Base-by-base conservation (phyloP, 2,329 filamentous ascomycete species). In the Paradendryphiella salina region DNA sequence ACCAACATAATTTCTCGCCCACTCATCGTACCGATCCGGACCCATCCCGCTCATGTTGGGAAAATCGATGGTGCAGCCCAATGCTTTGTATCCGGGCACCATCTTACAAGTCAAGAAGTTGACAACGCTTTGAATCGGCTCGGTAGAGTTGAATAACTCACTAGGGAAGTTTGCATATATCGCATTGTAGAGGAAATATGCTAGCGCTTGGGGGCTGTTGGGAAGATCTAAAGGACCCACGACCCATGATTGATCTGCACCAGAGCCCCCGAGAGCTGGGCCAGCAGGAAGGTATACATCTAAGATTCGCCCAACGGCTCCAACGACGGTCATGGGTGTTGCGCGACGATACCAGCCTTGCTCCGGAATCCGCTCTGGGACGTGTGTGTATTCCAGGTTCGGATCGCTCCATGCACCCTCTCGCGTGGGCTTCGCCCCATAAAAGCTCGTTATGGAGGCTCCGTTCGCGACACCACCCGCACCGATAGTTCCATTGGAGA, bases 371-470 rank as follows among this genome's bases (percentile, higher is more conserved):
- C 56, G 60, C 35, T 63, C 61, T 14, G 60, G 61, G 2, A 62
- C 59, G 18, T 59, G 51, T 4, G 52, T 60, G 46, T 61, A 64
- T 2, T 51, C 42, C 11, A 59, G 51, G 17, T 49, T 35, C 3
- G 50, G 47, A 23, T 63, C 55, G 7, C 45, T 37, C 54, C 52
- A 60, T 2, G 52, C 50, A n/a, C 39, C 42, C 2, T 37, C 15
- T 8, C 34, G 33, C 0, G 34, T 48, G n/a, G 52, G 52, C 35
- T 63, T 56, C 9, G 61, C 61, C 13, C 61, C 61, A 37, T 61
- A 59, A 54, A 64, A 61, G 26, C 60, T 60, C n/a, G 59, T 59
- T 37, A 64, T 56, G 23, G 57, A 61, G 15, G 55, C 61, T 37
- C 61, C 57, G 34, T 64, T 64, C 13, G 61, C 61, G 17, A 63